phyloP scores from a whole-genome alignment of 202 grass and related monocot species.

The Hordeum pubiflorum region DNA sequence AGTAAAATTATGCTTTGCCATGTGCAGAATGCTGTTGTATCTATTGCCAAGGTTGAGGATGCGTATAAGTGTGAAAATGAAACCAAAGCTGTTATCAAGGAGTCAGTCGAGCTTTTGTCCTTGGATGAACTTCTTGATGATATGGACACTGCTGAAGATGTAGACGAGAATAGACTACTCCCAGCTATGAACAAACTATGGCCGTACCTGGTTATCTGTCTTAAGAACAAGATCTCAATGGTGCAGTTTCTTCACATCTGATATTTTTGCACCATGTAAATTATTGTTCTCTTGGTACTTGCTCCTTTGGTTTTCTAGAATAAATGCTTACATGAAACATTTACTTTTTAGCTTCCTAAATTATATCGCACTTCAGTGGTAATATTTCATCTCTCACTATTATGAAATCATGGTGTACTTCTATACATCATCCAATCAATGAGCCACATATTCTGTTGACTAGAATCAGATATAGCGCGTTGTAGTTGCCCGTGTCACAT shows the following conservation, averaged over 20 bases:
- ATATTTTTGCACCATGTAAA: background rate
- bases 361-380: background rate
- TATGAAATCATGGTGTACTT: background rate
- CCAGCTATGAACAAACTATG: conserved; percentile 97
- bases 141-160: conserved; percentile 51
- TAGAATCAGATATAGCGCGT: conserved; percentile 4
- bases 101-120: conserved; percentile 62
- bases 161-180: conserved; percentile 78
- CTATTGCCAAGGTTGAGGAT: conserved; percentile 76
- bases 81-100: conserved; percentile 62
- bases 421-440: background rate
- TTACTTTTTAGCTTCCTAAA: conserved; percentile 12
- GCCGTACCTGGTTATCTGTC: conserved; percentile 82
- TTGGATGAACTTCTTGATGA: conserved; percentile 57
- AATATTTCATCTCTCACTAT: background rate
- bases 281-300: conserved; percentile 9
- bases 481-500: background rate
- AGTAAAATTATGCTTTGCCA: conserved; percentile 1
- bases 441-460: background rate
- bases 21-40: conserved; percentile 50
- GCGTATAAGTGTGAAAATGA: conserved; percentile 73
- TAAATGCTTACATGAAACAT: background rate
- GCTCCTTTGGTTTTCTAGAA: background rate
- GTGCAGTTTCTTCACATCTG: conserved; percentile 34
- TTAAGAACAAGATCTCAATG: conserved; percentile 89